These are phyloP conservation scores for Apophysomyces variabilis DNA, from an alignment of 371 early-diverging fungal species.

Conservation along the genomic window DNA sequence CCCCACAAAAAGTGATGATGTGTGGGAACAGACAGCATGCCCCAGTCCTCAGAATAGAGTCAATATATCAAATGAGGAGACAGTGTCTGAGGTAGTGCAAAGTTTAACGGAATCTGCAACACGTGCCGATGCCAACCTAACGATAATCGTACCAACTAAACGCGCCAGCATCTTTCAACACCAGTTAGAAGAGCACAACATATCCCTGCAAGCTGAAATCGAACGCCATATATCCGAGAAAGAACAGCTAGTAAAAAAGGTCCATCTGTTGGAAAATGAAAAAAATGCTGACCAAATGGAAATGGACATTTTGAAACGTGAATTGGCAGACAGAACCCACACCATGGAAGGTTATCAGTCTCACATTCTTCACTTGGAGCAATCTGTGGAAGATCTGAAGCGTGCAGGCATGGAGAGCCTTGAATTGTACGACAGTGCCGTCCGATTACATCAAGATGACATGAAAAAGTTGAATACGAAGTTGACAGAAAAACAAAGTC, in stretches of 20 bases:
- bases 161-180: neutral
- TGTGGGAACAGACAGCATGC: too few species aligned
- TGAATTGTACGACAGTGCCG: slow-evolving; percentile 35
- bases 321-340: neutral
- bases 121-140: slow-evolving; percentile 10
- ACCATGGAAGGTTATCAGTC: slow-evolving; percentile 25
- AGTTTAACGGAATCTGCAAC: neutral
- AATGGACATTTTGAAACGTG: neutral
- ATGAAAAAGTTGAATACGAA: slow-evolving; percentile 24
- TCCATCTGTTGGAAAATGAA: neutral
- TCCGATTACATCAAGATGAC: slow-evolving; percentile 24
- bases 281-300: neutral
- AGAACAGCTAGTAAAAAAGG: neutral
- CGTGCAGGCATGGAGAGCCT: slow-evolving; percentile 42
- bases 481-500: slow-evolving; percentile 19
- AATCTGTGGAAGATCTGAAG: slow-evolving; percentile 30
- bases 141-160: neutral
- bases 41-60: too few species aligned
- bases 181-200: neutral
- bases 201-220: neutral
- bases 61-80: neutral
- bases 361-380: slow-evolving; percentile 20
- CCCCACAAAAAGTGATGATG: too few species aligned
- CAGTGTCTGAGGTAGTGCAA: slow-evolving; percentile 1
- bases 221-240: neutral